These are phyloP conservation scores for Eucalyptus curtisii DNA, from an alignment of 345 rosid species.

Conservation along the genomic window DNA sequence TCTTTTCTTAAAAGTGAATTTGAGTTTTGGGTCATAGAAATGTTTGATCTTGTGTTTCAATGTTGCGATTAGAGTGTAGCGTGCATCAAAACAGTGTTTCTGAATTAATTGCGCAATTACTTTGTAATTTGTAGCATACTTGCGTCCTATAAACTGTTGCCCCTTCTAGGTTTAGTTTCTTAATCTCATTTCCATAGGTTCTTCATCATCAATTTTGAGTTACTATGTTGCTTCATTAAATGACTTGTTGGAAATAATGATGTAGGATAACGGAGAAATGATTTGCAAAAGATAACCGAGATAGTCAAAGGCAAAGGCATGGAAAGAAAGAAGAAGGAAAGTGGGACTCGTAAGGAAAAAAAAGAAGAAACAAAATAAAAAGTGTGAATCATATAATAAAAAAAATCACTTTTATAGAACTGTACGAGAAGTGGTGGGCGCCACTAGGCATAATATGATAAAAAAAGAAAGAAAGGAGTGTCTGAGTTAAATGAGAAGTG, in stretches of 20 bases:
- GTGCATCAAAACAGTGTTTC: too few species aligned
- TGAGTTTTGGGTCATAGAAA: background rate
- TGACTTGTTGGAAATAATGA: background rate
- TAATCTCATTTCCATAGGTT: background rate
- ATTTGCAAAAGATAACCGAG: background rate
- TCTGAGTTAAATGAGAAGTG: background rate
- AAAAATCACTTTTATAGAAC: rapidly evolving
- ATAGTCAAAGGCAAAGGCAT: background rate
- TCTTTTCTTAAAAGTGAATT: background rate
- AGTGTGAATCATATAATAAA: background rate
- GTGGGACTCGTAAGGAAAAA: rapidly evolving
- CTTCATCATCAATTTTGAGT: background rate
- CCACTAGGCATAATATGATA: too few species aligned
- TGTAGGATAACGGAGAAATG: rapidly evolving
- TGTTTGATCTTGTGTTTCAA: background rate
- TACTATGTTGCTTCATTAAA: background rate
- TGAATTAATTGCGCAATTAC: background rate
- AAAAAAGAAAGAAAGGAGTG: too few species aligned
- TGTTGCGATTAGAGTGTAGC: background rate
- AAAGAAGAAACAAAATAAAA: too few species aligned
- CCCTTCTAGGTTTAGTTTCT: rapidly evolving
- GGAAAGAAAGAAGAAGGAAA: background rate
- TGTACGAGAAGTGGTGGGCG: rapidly evolving
- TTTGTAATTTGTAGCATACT: background rate
- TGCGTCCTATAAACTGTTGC: rapidly evolving